Conservation (phyloP, 805 yeast species). For the Vanderwaltozyma polyspora region DNA sequence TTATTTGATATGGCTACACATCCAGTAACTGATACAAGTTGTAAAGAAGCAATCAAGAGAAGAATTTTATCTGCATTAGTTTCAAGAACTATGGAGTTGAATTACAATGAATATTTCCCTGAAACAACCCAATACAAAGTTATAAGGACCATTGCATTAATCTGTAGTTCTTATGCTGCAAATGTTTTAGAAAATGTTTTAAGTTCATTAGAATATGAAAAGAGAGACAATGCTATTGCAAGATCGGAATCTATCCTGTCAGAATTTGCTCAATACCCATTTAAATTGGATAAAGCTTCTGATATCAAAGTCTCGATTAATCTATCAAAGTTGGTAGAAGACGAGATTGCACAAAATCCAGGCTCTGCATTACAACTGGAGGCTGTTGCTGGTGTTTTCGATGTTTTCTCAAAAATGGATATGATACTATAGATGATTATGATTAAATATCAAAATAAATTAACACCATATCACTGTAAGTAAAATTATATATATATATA, state of each 20-base stretch:
- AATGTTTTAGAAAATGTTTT: constrained; percentile 89
- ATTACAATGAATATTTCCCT: constrained; percentile 56
- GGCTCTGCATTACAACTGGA: constrained; percentile 60
- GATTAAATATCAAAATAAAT: no score
- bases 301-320: constrained; percentile 64
- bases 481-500: no score
- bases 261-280: constrained; percentile 81
- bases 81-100: constrained; percentile 53
- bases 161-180: constrained; percentile 88
- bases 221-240: constrained; percentile 82
- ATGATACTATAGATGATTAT: constrained; percentile 46
- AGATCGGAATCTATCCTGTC: constrained; percentile 86
- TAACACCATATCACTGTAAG: no score
- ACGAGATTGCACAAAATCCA: constrained; percentile 34
- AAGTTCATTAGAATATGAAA: constrained; percentile 65
- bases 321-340: constrained; percentile 35
- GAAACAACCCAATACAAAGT: constrained; percentile 53
- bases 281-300: constrained; percentile 42
- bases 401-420: constrained; percentile 88
- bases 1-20: constrained; percentile 98
- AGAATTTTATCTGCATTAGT: constrained; percentile 63
- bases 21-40: constrained; percentile 77
- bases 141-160: constrained; percentile 70
- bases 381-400: constrained; percentile 83
- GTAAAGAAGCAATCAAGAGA: constrained; percentile 70